These are phyloP conservation scores for Lactifluus subvellereus DNA, from an alignment of 768 basidiomycete genomes.

Conservation along the genomic window DNA sequence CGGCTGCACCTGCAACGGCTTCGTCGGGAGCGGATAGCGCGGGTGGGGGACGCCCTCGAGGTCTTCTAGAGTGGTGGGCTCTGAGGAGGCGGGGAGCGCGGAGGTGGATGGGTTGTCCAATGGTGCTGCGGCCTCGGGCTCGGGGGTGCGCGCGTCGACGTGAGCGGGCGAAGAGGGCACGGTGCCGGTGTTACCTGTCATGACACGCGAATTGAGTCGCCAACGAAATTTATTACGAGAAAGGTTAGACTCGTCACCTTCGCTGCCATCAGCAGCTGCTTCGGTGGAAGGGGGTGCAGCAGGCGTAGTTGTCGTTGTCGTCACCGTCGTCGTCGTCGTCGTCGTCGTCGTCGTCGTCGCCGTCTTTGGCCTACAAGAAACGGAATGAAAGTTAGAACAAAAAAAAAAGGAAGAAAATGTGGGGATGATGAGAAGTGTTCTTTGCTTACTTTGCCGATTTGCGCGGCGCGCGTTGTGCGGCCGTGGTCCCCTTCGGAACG, in stretches of 20 bases:
- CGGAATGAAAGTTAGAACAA: background rate
- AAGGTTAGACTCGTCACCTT: background rate
- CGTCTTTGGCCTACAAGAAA: background rate
- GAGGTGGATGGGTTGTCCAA: background rate
- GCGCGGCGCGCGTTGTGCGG: constrained; percentile 29
- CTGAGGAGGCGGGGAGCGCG: constrained; percentile 3
- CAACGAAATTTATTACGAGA: background rate
- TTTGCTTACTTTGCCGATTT: constrained; percentile 31
- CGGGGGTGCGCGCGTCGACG: constrained; percentile 14
- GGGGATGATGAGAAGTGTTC: background rate
- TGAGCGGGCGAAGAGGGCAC: constrained; percentile 24
- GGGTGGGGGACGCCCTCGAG: constrained; percentile 61
- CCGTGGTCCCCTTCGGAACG: constrained; percentile 26
- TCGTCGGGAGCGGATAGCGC: constrained; percentile 72
- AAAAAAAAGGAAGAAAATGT: background rate
- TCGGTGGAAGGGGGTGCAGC: background rate
- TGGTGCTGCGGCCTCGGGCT: constrained; percentile 4
- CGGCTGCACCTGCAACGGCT: constrained; percentile 76
- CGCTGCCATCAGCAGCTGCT: constrained; percentile 10
- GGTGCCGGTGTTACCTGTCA: constrained; percentile 23
- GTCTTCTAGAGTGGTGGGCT: constrained; percentile 30
- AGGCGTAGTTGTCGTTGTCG: background rate
- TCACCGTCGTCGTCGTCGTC: background rate
- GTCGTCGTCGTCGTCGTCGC: background rate
- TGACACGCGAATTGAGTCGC: background rate